These are phyloP conservation scores for Pisolithus tinctorius DNA, from an alignment of 768 basidiomycete genomes.

Conservation along the genomic window DNA sequence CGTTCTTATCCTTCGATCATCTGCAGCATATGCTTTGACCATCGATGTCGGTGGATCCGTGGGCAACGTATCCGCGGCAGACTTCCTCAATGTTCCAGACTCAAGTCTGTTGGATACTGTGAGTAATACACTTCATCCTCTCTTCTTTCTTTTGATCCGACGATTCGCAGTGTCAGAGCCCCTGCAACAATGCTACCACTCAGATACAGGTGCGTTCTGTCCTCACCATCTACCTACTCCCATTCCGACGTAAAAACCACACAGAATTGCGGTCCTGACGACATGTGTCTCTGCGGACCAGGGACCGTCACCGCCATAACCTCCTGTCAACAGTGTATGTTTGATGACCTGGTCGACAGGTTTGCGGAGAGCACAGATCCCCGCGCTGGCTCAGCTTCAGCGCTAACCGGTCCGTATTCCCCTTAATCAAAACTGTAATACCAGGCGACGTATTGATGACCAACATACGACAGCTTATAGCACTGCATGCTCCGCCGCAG, in stretches of 20 bases:
- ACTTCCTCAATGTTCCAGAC: conserved; percentile 40
- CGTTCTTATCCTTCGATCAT: neutral
- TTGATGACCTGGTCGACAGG: conserved; percentile 42
- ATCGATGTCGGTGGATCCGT: conserved; percentile 36
- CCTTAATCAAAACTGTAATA: no score
- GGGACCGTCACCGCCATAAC: conserved; percentile 37
- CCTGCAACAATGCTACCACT: conserved; percentile 20
- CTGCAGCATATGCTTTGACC: conserved; percentile 39
- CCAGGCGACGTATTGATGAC: conserved; percentile 5
- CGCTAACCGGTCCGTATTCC: conserved; percentile 45
- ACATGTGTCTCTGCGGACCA: conserved; percentile 49
- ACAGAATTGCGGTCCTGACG: conserved; percentile 35
- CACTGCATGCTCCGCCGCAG: conserved; percentile 33
- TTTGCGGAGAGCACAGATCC: conserved; percentile 45
- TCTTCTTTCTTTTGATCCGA: neutral
- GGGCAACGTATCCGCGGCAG: conserved; percentile 30
- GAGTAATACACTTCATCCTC: conserved; percentile 5
- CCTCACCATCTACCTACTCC: conserved; percentile 15
- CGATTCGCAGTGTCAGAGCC: conserved; percentile 21
- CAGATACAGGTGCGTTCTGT: conserved; percentile 19
- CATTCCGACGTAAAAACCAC: conserved; percentile 14
- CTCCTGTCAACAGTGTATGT: conserved; percentile 64
- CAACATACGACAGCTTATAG: conserved; percentile 42
- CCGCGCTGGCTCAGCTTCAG: conserved; percentile 50
- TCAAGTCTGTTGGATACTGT: conserved; percentile 22